Conservation (phyloP, 495 filamentous ascomycete species). For the Aspergillus cavernicola region DNA sequence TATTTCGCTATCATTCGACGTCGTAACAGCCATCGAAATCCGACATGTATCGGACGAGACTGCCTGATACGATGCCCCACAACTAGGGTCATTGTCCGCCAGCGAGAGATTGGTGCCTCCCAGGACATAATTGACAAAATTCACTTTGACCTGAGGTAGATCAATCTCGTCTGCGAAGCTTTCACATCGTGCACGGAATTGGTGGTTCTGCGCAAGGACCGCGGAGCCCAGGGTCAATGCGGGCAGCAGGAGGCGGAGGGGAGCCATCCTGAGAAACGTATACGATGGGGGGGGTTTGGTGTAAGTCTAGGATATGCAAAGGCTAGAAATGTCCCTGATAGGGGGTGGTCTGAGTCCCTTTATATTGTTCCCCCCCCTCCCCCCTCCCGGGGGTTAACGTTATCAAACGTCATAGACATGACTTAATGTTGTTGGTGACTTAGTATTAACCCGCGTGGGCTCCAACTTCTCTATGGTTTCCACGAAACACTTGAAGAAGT, state of each 20-base stretch:
- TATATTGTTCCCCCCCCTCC: too few relatives aligned
- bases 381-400: too few relatives aligned
- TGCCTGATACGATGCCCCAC: slow-evolving; percentile 34
- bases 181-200: slow-evolving; percentile 29
- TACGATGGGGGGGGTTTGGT: too few relatives aligned
- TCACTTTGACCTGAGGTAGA: slow-evolving; percentile 34
- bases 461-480: too few relatives aligned
- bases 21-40: slow-evolving; percentile 51
- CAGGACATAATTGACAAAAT: slow-evolving; percentile 39
- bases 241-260: slow-evolving; percentile 14
- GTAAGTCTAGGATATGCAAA: neutral
- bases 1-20: slow-evolving; percentile 50
- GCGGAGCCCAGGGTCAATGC: slow-evolving; percentile 23
- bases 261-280: slow-evolving; percentile 11
- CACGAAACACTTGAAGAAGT: neutral
- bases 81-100: slow-evolving; percentile 43
- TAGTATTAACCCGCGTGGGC: too few relatives aligned
- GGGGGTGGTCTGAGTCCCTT: too few relatives aligned
- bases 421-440: too few relatives aligned
- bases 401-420: neutral
- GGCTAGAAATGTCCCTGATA: too few relatives aligned
- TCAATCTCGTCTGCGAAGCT: slow-evolving; percentile 32
- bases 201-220: slow-evolving; percentile 26
- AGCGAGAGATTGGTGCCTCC: slow-evolving; percentile 48
- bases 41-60: slow-evolving; percentile 53